phyloP scores from a whole-genome alignment of 257 asterid species.

The Scutellaria baicalensis region DNA sequence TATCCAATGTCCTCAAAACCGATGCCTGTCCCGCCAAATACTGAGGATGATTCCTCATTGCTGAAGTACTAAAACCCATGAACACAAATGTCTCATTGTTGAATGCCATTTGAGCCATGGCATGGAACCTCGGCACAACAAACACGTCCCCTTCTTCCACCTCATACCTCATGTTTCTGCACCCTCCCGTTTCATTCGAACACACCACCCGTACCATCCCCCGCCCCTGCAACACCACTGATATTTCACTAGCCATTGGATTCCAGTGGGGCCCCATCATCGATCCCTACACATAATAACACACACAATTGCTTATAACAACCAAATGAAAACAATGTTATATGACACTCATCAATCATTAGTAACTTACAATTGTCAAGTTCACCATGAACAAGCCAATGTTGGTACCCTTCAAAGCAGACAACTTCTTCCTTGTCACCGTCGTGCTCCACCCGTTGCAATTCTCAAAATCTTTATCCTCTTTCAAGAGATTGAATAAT shows the following conservation, averaged over 20 bases:
- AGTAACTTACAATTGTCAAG: constrained; percentile 52
- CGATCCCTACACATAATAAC: constrained; percentile 48
- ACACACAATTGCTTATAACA: not conserved
- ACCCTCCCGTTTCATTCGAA: constrained; percentile 8
- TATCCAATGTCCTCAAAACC: constrained; percentile 45
- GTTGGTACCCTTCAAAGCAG: constrained; percentile 35
- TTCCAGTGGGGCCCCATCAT: constrained; percentile 99
- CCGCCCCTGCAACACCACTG: constrained; percentile 47
- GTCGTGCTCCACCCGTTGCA: constrained; percentile 87
- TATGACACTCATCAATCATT: not conserved
- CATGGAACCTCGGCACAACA: constrained; percentile 59
- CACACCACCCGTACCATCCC: constrained; percentile 71
- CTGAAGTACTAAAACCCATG: constrained; percentile 54
- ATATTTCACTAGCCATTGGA: constrained; percentile 66
- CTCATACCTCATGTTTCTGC: constrained; percentile 37
- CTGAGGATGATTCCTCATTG: constrained; percentile 58
- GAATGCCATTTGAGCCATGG: constrained; percentile 86
- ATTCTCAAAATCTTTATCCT: constrained; percentile 65
- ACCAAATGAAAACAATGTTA: not conserved
- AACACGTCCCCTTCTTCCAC: constrained; percentile 71
- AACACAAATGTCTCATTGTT: constrained; percentile 63
- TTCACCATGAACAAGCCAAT: constrained; percentile 78
- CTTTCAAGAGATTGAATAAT: constrained; percentile 49
- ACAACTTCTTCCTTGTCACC: constrained; percentile 40
- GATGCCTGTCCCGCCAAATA: constrained; percentile 67